Evolutionary conservation across 1,139 yeast genomes (phyloP).

Genomic region (Pichia sp.): DNA sequence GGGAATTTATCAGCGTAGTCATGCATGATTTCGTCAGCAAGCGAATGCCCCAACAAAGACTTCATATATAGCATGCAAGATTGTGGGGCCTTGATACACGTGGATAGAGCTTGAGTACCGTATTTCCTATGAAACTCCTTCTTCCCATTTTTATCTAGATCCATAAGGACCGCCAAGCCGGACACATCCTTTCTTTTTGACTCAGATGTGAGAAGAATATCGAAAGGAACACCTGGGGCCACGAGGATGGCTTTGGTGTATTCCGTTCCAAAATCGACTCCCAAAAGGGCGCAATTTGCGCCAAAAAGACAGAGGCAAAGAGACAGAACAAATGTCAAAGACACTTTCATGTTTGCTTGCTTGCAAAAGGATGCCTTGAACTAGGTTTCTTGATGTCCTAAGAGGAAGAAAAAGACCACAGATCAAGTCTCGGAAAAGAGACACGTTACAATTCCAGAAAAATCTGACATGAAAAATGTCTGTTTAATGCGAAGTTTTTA

Average conservation of each 20-base stretch:
- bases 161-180: slow-evolving; percentile 63
- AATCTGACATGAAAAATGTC: background rate
- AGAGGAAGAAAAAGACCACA: background rate
- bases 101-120: slow-evolving; percentile 71
- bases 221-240: slow-evolving; percentile 89
- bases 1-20: slow-evolving; percentile 53
- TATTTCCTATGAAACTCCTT: slow-evolving; percentile 45
- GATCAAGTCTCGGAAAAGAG: background rate
- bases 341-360: slow-evolving; percentile 1
- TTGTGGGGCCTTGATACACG: slow-evolving; percentile 71
- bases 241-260: slow-evolving; percentile 82
- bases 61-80: slow-evolving; percentile 67
- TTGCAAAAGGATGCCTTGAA: background rate
- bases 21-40: slow-evolving; percentile 44
- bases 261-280: slow-evolving; percentile 88
- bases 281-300: slow-evolving; percentile 58
- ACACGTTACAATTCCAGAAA: background rate
- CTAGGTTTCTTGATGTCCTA: background rate
- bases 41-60: slow-evolving; percentile 61
- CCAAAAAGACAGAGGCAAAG: background rate
- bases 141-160: slow-evolving; percentile 35
- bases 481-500: background rate
- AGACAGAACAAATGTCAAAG: slow-evolving; percentile 2
- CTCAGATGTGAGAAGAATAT: slow-evolving; percentile 81
- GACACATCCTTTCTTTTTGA: slow-evolving; percentile 86